Conservation (phyloP, 1,284 basidiomycete species). For the Ganoderma meredithae region DNA sequence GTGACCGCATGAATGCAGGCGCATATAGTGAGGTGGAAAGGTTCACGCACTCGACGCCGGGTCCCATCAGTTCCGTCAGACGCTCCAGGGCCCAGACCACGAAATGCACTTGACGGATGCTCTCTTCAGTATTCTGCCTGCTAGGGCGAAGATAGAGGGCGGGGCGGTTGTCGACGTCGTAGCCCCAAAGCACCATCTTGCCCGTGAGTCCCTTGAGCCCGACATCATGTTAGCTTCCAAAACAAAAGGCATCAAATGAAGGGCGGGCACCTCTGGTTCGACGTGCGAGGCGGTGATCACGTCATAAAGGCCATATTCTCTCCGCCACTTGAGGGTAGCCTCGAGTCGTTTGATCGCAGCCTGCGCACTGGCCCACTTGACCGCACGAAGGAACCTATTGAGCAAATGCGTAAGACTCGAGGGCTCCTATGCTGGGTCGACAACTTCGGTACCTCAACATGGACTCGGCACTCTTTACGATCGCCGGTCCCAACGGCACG, state of each 20-base stretch:
- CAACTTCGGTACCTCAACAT: slow-evolving; percentile 58
- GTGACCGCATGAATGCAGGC: background rate
- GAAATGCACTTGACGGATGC: slow-evolving; percentile 77
- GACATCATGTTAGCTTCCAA: background rate
- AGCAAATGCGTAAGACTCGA: background rate
- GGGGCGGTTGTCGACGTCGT: slow-evolving; percentile 72
- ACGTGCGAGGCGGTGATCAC: slow-evolving; percentile 62
- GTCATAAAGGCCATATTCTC: slow-evolving; percentile 75
- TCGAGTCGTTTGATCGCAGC: slow-evolving; percentile 69
- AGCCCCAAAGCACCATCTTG: slow-evolving; percentile 80
- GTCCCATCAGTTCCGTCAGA: slow-evolving; percentile 74
- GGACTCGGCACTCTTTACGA: slow-evolving; percentile 66
- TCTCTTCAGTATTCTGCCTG: slow-evolving; percentile 84
- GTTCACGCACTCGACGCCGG: slow-evolving; percentile 75
- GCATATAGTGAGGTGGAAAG: background rate
- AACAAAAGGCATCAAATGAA: background rate
- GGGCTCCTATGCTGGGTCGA: background rate
- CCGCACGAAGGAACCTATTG: slow-evolving; percentile 70
- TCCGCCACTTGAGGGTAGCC: slow-evolving; percentile 75
- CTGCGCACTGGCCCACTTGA: slow-evolving; percentile 67
- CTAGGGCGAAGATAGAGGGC: slow-evolving; percentile 84
- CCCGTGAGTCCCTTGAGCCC: slow-evolving; percentile 71
- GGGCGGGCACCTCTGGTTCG: slow-evolving; percentile 66
- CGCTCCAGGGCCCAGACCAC: slow-evolving; percentile 80
- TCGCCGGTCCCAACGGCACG: background rate